Evolutionary conservation across 1,284 basidiomycete species (phyloP).

Genomic region (Chalciporus sp.): DNA sequence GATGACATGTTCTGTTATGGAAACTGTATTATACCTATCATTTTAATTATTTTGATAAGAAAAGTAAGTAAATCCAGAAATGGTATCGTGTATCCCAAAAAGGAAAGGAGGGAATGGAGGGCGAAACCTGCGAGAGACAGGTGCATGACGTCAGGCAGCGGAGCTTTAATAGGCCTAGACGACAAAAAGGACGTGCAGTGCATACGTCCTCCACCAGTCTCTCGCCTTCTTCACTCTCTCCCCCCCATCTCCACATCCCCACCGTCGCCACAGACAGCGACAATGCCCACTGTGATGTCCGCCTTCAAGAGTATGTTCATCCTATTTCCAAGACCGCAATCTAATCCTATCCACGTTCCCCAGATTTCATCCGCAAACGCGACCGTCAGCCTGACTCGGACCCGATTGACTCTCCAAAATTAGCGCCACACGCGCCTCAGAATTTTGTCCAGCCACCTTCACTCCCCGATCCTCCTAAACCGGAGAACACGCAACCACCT

Average conservation of each 20-base stretch:
- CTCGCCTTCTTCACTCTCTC: slow-evolving; percentile 4
- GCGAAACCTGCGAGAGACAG: neutral
- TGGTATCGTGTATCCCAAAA: neutral
- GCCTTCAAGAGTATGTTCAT: slow-evolving; percentile 67
- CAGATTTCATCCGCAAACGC: slow-evolving; percentile 86
- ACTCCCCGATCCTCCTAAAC: slow-evolving; percentile 31
- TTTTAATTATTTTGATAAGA: neutral
- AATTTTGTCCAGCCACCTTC: slow-evolving; percentile 28
- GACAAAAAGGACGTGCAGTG: slow-evolving; percentile 37
- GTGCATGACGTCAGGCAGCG: slow-evolving; percentile 35
- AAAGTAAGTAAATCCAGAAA: too few relatives aligned
- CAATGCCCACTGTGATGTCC: slow-evolving; percentile 55
- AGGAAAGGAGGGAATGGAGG: slow-evolving; percentile 5
- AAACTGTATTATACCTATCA: neutral
- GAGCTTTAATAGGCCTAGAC: slow-evolving; percentile 33
- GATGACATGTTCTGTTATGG: slow-evolving; percentile 16
- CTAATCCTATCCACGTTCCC: slow-evolving; percentile 21
- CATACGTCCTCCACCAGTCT: slow-evolving; percentile 10
- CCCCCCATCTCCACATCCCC: slow-evolving; percentile 3
- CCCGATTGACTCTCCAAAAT: slow-evolving; percentile 32
- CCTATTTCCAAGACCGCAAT: slow-evolving; percentile 8
- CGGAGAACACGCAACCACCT: slow-evolving; percentile 35
- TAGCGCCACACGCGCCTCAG: slow-evolving; percentile 35
- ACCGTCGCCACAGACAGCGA: slow-evolving; percentile 5
- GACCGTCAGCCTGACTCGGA: slow-evolving; percentile 41